Percentiles rank a stretch among this genome's conserved stretches.
Conservation (phyloP, 2,329 filamentous ascomycete species). For the Aspergillus calidoustus region DNA sequence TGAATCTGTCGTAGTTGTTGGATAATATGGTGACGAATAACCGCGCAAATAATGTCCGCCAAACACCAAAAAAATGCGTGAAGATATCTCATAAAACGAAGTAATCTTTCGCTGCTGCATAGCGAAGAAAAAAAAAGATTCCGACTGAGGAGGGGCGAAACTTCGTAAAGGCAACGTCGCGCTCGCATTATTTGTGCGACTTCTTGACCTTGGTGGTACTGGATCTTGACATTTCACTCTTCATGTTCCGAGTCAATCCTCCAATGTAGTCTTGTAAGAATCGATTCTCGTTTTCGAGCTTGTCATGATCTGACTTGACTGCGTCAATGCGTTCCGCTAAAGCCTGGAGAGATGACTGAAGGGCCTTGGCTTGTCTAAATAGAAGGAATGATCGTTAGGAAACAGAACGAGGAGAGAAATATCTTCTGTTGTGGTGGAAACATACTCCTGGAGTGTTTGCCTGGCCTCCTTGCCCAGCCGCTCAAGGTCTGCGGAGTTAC, state of each 20-base stretch:
- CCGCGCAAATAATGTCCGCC: conserved; percentile 16
- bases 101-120: conserved; percentile 23
- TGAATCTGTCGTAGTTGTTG: conserved; percentile 11
- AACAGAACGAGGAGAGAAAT: neutral
- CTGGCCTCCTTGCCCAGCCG: conserved; percentile 82
- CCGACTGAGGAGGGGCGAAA: conserved; percentile 20
- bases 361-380: conserved; percentile 77
- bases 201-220: conserved; percentile 59
- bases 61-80: conserved; percentile 9
- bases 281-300: conserved; percentile 94
- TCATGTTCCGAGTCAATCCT: conserved; percentile 80
- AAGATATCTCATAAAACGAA: conserved; percentile 13
- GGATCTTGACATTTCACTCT: conserved; percentile 60
- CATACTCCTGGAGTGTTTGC: conserved; percentile 64
- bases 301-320: conserved; percentile 92
- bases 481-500: conserved; percentile 89
- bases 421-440: conserved; percentile 20
- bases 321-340: conserved; percentile 94
- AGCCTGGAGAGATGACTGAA: conserved; percentile 87
- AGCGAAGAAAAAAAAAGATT: conserved; percentile 20
- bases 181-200: conserved; percentile 40
- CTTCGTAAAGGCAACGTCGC: conserved; percentile 3
- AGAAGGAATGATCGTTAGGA: neutral
- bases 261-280: conserved; percentile 98
- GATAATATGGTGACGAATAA: conserved; percentile 7